These are phyloP conservation scores for Trichodelitschia bisporula DNA, from an alignment of 495 filamentous ascomycete genomes.

Conservation along the genomic window DNA sequence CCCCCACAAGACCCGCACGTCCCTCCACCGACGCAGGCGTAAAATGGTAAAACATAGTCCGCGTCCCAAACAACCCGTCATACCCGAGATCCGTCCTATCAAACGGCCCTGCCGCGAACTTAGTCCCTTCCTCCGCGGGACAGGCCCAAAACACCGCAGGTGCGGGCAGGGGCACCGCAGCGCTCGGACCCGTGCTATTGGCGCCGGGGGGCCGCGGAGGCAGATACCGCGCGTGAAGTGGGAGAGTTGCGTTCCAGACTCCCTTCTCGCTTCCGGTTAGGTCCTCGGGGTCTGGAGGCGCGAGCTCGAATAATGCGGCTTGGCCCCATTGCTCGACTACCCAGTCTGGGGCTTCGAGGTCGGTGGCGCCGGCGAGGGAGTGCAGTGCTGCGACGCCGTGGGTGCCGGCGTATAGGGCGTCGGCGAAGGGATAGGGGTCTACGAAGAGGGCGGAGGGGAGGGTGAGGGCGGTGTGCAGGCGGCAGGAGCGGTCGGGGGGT, in stretches of 20 bases:
- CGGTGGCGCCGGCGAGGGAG: constrained; percentile 51
- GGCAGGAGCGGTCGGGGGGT: constrained; percentile 26
- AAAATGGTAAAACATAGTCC: constrained; percentile 73
- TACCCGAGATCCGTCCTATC: constrained; percentile 66
- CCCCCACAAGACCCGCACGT: constrained; percentile 20
- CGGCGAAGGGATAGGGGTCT: constrained; percentile 66
- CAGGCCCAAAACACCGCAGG: constrained; percentile 92
- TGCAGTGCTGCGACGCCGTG: constrained; percentile 48
- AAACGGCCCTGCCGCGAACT: constrained; percentile 64
- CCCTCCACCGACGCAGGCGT: constrained; percentile 22
- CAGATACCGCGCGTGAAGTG: constrained; percentile 73
- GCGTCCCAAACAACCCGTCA: constrained; percentile 56
- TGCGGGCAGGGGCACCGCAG: constrained; percentile 31
- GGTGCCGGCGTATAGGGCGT: constrained; percentile 44
- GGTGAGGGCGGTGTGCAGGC: constrained; percentile 61
- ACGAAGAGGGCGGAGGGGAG: constrained; percentile 66
- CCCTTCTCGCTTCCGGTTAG: constrained; percentile 7
- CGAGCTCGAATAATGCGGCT: constrained; percentile 50
- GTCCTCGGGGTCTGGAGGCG: constrained; percentile 18
- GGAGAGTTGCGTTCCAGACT: constrained; percentile 49
- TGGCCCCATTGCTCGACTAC: constrained; percentile 56
- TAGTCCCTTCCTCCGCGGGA: constrained; percentile 39
- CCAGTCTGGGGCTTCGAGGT: constrained; percentile 85
- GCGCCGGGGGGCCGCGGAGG: constrained; percentile 2
- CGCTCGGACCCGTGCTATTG: not conserved